Evolutionary conservation across 1,284 basidiomycete genomes (phyloP).

Genomic region (Anthracocystis panici-leucophaei): DNA sequence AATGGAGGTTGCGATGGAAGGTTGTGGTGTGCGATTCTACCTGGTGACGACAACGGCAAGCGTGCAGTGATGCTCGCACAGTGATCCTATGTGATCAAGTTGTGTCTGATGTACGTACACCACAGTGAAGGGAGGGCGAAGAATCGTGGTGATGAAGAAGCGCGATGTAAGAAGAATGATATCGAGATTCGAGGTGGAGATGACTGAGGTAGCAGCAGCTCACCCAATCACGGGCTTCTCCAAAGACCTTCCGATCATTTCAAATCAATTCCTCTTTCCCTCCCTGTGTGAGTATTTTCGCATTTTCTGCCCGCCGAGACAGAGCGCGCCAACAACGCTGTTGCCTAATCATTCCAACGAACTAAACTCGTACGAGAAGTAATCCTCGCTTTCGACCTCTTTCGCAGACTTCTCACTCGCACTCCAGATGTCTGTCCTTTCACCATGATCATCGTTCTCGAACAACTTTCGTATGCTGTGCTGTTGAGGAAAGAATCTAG

Average conservation of each 20-base stretch:
- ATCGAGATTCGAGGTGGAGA: slow-evolving; percentile 13
- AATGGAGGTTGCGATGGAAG: neutral
- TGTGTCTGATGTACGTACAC: neutral
- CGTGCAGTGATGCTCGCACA: slow-evolving; percentile 1
- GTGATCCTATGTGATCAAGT: neutral
- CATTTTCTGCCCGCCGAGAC: neutral
- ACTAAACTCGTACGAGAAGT: slow-evolving; percentile 25
- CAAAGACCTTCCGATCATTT: slow-evolving; percentile 48
- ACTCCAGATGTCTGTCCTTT: neutral
- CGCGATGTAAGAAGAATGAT: neutral
- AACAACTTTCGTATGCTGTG: neutral
- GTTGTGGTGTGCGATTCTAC: slow-evolving; percentile 5
- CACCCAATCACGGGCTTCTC: neutral
- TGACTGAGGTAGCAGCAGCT: slow-evolving; percentile 3
- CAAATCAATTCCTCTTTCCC: slow-evolving; percentile 19
- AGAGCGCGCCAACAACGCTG: slow-evolving; percentile 27
- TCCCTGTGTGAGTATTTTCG: neutral
- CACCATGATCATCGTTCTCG: too few species aligned
- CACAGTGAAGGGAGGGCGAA: slow-evolving; percentile 1
- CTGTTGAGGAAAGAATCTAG: slow-evolving; percentile 5
- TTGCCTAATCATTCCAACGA: slow-evolving; percentile 32
- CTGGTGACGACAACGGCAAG: neutral
- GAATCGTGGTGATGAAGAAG: slow-evolving; percentile 21
- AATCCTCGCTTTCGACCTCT: too few species aligned
- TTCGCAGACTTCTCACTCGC: neutral